Evolutionary conservation across 2,329 filamentous ascomycete genomes (phyloP).

Genomic region (Zasmidium angulare): DNA sequence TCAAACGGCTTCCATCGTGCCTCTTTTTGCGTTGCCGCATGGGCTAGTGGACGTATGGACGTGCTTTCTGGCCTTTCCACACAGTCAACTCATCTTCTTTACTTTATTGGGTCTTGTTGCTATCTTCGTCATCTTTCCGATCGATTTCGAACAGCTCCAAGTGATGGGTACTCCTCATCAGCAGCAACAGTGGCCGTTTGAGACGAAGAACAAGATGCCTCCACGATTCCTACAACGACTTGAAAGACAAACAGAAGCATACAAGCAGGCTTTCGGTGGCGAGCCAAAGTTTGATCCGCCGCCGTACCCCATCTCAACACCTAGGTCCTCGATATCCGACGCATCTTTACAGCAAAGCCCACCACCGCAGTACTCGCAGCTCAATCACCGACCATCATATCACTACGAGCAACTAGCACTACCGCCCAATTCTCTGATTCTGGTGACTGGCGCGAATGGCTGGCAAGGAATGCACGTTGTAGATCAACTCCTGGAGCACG

Average conservation of each 20-base stretch:
- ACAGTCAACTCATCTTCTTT: neutral
- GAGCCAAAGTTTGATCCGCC: neutral
- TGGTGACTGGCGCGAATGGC: neutral
- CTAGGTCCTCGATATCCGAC: neutral
- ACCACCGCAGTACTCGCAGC: constrained; percentile 1
- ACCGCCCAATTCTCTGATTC: neutral
- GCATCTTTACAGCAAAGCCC: neutral
- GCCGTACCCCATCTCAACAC: neutral
- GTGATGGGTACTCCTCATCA: neutral
- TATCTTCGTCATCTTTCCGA: neutral
- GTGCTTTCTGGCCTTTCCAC: neutral
- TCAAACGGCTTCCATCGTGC: neutral
- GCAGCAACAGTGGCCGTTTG: neutral
- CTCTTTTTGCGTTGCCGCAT: neutral
- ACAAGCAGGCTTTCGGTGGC: neutral
- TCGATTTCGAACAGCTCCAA: neutral
- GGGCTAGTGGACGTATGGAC: neutral
- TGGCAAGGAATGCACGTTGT: constrained; percentile 27
- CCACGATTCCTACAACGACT: neutral
- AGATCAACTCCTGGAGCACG: constrained; percentile 28
- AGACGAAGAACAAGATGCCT: neutral
- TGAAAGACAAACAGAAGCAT: neutral
- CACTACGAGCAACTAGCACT: neutral
- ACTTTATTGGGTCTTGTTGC: neutral
- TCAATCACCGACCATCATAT: neutral